Base-by-base conservation (phyloP, 176 grass and related monocot genomes). In the Aegilops speltoides region DNA sequence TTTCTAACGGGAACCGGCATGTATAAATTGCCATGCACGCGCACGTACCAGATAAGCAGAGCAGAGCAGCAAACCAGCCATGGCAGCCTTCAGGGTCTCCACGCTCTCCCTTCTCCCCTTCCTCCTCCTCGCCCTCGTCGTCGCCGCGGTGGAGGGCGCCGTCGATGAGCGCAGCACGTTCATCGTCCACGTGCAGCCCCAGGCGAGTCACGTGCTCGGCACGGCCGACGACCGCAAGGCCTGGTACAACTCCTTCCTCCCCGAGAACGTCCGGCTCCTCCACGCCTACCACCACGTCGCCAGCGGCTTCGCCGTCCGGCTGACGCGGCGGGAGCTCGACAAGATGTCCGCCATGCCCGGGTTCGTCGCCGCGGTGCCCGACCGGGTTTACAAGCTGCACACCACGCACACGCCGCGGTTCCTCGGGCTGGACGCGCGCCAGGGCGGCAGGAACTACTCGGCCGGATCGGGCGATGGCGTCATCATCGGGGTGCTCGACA, bases 401-500 rank as follows among this genome's bases (percentile, higher is more conserved):
- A 95, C 93, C 3, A 95, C 91, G 73, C 91, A 90, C 82, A 88
- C 91, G 26, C 93, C 86, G 14, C 41, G 13, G 60, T 95, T 95
- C 78, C 84, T 95, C 11, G 88, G 93, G 3, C 80, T 95, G 34
- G 15, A 46, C 17, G 1, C 31, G 31, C 81, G 5, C 8, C 77
- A 46, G 36, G 70, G 52, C 38, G 71, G n/a, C 33, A 43, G 64
- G 45, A 86, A 87, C 72, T 31, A 56, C 46, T 75, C 83, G 6
- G 32, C 79, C 8, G 52, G 9, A 0, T 46, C 31, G 1, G 94
- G 91, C 20, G 76, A 38, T 2, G 94, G 94, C 22, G 78, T 93
- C 69, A 90, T 96, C 73, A 82, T 96, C 54, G 94, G 87, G 14
- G 19, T 96, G 78, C 68, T 96, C 15, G 91, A 96, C 85, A 84